Evolutionary conservation across 2,329 filamentous ascomycete genomes (phyloP), one percentile per base, ranked within the genome.

Genomic region (Fusarium beomiforme): DNA sequence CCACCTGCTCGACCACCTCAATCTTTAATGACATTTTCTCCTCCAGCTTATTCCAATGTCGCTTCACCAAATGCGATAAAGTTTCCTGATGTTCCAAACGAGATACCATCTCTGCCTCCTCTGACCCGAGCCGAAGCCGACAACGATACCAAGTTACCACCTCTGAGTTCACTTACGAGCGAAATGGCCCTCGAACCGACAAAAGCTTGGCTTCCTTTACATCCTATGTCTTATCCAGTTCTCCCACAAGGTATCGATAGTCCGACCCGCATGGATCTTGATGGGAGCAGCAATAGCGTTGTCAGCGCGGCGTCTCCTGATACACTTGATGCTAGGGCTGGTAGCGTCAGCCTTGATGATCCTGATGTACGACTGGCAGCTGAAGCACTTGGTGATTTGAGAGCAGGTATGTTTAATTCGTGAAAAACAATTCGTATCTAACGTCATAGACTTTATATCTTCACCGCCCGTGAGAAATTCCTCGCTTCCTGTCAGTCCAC

Each of bases 301-400:
- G 68, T 78, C 39, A 84, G 82, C 71, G 79, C 82, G 34, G 79
- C 82, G 11, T 87, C 86, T 6, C 84, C 86, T 16, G 85, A 86
- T 56, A 78, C 78, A n/a, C 79, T 82, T 17, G 84, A 84, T 68
- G 83, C 81, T 6, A 80, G 85, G 51, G 80, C 85, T 8, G 82
- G 82, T 60, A 89, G 85, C 64, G 85, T 90, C 50, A 89, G 83
- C 64, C 79, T 92, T 31, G 90, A 92, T 74, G 90, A 92, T 70
- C 89, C 90, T 5, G 89, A 91, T 74, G 90, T 92, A 37, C 86
- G 89, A 43, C 84, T 91, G 73, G 92, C 92, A 26, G 92, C 92
- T 33, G 91, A 94, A 80, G 92, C 92, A 11, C 83, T 95, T 17
- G 92, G 92, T 51, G 91, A 93, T 73, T 85, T 95, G 66, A 87